Evolutionary conservation across 176 grass and related monocot genomes (phyloP), one percentile per base, ranked within the genome.

Genomic region (Tillandsia fasciculata): DNA sequence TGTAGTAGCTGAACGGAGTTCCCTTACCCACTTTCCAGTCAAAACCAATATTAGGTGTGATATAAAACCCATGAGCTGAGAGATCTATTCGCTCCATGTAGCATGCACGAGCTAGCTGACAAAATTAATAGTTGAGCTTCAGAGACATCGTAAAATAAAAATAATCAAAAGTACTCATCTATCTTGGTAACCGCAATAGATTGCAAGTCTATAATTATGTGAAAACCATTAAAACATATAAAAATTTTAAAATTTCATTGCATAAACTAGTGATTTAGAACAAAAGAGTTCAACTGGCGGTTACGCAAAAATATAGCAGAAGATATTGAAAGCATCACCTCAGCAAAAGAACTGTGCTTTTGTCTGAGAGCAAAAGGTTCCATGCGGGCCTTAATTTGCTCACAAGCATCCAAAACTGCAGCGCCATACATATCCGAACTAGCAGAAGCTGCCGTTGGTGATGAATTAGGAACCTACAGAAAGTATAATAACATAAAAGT

Each of bases 401-500:
- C 71, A 77, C 93, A 97, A 59, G 93, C 93, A 79, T 97, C 86
- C 71, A 92, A 87, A 74, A 97, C 93, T 26, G 93, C 93, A 76
- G 89, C 89, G 52, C 93, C 93, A 75, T 97, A 97, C 50, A 97
- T 69, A 81, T 97, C 93, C 67, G 93, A 92, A 78, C 89, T 97
- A 72, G 89, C 93, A 73, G 93, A 97, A 51, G 93, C 89, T 20
- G 93, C 89, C 74, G 93, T 97, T 18, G 93, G 86, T 78, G 86
- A 90, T 79, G 93, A 64, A 87, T 97, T 97, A 51, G 93, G 93
- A 58, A 97, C 83, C 93, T 97, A 82, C 73, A 79, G 50, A 48
- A 66, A 83, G 61, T 79, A 64, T 12, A 50, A 50, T 49, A 64
- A 56, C 70, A 57, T 2, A 68, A 68, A 20, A 59, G 9, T 9